phyloP scores from a whole-genome alignment of 2,329 filamentous ascomycete genomes.

The Verticillium dahliae region DNA sequence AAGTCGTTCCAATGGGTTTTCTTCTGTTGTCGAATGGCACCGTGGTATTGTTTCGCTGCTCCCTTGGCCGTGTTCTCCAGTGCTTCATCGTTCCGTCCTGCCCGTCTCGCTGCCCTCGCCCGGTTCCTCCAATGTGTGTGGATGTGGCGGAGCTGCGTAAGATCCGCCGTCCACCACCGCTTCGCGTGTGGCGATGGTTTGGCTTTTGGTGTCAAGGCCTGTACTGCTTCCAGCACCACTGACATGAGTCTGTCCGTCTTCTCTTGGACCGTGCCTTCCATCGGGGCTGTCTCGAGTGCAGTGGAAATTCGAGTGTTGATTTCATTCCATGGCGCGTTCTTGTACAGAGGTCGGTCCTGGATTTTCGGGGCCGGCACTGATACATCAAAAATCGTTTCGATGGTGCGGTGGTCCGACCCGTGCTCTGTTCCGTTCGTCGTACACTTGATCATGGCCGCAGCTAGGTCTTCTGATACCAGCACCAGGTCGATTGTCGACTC shows the following conservation, averaged over 20 bases:
- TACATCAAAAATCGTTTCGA: constrained; percentile 22
- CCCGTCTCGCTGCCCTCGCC: constrained; percentile 12
- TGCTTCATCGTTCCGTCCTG: background rate
- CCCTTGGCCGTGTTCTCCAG: constrained; percentile 13
- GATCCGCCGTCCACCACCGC: constrained; percentile 21
- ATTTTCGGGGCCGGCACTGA: constrained; percentile 1
- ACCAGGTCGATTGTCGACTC: constrained; percentile 19
- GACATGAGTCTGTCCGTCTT: constrained; percentile 3
- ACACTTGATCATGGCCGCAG: constrained; percentile 9
- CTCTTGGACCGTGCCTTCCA: constrained; percentile 1
- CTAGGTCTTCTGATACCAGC: constrained; percentile 15
- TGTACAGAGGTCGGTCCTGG: constrained; percentile 14
- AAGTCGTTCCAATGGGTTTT: constrained; percentile 19
- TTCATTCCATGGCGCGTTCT: constrained; percentile 19
- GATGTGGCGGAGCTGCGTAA: constrained; percentile 1
- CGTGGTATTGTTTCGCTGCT: constrained; percentile 17
- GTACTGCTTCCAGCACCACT: background rate
- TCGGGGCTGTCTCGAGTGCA: constrained; percentile 16
- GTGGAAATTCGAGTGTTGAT: constrained; percentile 9
- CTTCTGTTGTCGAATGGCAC: constrained; percentile 17
- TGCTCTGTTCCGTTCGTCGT: constrained; percentile 12
- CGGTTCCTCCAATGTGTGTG: constrained; percentile 20
- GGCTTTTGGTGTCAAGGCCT: constrained; percentile 13
- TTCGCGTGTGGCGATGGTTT: constrained; percentile 19
- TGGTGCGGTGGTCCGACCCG: constrained; percentile 21